A percentile compares a stretch with the other conserved stretches of the same genome.
Evolutionary conservation across 83 land plant genomes (phyloP).

Genomic region (Thuja plicata): DNA sequence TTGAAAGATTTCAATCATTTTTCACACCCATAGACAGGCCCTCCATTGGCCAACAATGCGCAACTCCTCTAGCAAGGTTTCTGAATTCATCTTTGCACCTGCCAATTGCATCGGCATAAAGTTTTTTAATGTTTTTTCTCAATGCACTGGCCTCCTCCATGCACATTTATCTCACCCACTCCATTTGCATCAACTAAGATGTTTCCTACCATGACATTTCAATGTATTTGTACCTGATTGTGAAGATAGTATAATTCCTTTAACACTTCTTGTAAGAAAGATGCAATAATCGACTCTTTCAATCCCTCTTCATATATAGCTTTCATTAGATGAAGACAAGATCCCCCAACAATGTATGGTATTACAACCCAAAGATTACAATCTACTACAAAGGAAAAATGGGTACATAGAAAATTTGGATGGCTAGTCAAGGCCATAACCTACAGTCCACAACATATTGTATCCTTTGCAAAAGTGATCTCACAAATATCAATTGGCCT

Average conservation of each 20-base stretch:
- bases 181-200: too few relatives aligned
- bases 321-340: slow-evolving; percentile 90
- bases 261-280: slow-evolving; percentile 66
- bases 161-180: too few relatives aligned
- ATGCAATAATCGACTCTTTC: slow-evolving; percentile 85
- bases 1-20: too few relatives aligned
- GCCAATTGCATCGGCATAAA: too few relatives aligned
- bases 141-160: too few relatives aligned
- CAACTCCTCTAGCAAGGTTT: too few relatives aligned
- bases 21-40: too few relatives aligned
- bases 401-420: slow-evolving; percentile 68
- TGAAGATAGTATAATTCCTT: slow-evolving; percentile 90
- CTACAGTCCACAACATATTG: slow-evolving; percentile 75
- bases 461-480: slow-evolving; percentile 70
- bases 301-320: slow-evolving; percentile 70
- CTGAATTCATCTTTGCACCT: too few relatives aligned
- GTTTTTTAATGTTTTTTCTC: too few relatives aligned
- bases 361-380: slow-evolving; percentile 87
- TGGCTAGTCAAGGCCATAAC: slow-evolving; percentile 80
- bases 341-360: slow-evolving; percentile 94
- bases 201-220: slow-evolving; percentile 92
- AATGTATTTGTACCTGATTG: slow-evolving; percentile 76
- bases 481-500: too few relatives aligned
- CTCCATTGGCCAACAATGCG: too few relatives aligned
- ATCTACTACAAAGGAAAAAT: slow-evolving; percentile 77